phyloP scores from a whole-genome alignment of 1,139 yeast species.

The Hanseniaspora uvarum region DNA sequence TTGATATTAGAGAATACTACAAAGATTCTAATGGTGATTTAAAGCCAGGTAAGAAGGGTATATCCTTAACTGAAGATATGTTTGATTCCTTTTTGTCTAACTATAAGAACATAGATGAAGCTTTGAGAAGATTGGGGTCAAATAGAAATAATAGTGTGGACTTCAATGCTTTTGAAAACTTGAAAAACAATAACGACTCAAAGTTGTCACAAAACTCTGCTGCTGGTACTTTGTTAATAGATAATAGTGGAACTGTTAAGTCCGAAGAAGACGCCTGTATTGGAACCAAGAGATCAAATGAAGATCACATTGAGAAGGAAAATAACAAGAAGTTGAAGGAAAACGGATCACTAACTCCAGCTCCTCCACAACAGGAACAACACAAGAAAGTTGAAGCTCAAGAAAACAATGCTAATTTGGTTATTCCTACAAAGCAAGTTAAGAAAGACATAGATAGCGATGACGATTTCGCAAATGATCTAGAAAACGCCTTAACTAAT shows the following conservation, averaged over 20 bases:
- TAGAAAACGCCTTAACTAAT: conserved; percentile 25
- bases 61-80: conserved; percentile 60
- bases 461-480: conserved; percentile 29
- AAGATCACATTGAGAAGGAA: neutral
- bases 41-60: conserved; percentile 78
- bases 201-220: conserved; percentile 15
- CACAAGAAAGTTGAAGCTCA: conserved; percentile 26
- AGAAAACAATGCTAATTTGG: conserved; percentile 28
- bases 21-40: conserved; percentile 50
- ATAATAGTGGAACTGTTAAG: conserved; percentile 20
- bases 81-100: conserved; percentile 50
- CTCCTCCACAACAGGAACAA: conserved; percentile 30
- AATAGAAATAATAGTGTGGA: conserved; percentile 28
- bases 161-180: conserved; percentile 22
- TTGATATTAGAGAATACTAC: conserved; percentile 77
- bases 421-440: conserved; percentile 23
- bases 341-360: conserved; percentile 19
- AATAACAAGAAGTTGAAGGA: conserved; percentile 1
- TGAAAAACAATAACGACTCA: conserved; percentile 13
- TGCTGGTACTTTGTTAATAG: conserved; percentile 18
- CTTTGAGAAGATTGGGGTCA: conserved; percentile 42
- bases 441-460: conserved; percentile 23
- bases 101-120: conserved; percentile 49
- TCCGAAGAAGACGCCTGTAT: conserved; percentile 16
- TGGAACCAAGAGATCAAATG: conserved; percentile 11